These are phyloP conservation scores for Ilyonectria sp. DNA, from an alignment of 2,329 filamentous ascomycete genomes.

Conservation along the genomic window DNA sequence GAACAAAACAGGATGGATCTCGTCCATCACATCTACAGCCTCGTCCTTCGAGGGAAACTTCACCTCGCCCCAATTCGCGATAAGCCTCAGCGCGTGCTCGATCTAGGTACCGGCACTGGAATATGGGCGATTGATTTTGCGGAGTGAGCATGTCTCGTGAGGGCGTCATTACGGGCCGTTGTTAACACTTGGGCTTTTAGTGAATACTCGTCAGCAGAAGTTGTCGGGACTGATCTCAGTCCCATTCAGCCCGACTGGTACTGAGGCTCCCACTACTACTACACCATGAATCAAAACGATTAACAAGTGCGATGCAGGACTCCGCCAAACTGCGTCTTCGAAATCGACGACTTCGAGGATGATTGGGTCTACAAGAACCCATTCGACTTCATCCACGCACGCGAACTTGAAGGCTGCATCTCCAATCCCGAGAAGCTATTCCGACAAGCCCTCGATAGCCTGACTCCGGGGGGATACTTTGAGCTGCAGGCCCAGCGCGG, in stretches of 20 bases:
- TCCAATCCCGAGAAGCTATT: background rate
- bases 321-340: background rate
- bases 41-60: background rate
- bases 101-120: background rate
- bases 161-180: background rate
- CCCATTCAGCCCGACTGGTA: background rate
- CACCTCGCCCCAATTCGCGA: background rate
- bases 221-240: conserved; percentile 3
- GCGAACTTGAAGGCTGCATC: background rate
- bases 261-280: background rate
- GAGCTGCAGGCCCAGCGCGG: conserved; percentile 7
- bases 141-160: background rate
- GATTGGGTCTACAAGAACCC: background rate
- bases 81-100: background rate
- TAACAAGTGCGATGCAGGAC: background rate
- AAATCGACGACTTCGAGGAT: background rate
- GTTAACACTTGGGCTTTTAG: background rate
- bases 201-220: background rate
- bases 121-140: background rate
- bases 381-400: background rate
- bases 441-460: background rate
- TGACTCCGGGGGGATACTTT: conserved; percentile 7
- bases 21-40: conserved; percentile 1
- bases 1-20: background rate
- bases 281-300: background rate